Conservation (phyloP, 1,139 yeast genomes). For the Pichia terricola region DNA sequence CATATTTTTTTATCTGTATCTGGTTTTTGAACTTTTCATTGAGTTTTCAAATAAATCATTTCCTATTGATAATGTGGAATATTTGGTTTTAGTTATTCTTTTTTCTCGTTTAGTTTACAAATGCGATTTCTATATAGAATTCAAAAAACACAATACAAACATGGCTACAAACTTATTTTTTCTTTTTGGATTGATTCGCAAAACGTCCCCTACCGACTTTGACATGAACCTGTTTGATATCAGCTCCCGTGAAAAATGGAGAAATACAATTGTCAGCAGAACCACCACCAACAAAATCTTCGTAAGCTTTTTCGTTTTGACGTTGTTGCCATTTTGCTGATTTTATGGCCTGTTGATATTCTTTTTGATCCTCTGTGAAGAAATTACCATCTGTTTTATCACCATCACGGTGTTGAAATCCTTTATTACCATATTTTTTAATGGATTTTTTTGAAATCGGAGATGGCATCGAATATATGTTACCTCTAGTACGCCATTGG, state of each 20-base stretch:
- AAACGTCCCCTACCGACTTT: slow-evolving; percentile 75
- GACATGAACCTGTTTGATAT: slow-evolving; percentile 56
- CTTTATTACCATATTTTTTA: slow-evolving; percentile 59
- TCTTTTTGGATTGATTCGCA: slow-evolving; percentile 52
- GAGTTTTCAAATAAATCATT: too few species aligned
- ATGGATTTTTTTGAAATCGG: slow-evolving; percentile 60
- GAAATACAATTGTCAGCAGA: slow-evolving; percentile 84
- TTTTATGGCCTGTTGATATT: slow-evolving; percentile 78
- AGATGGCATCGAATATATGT: slow-evolving; percentile 64
- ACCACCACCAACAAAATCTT: slow-evolving; percentile 91
- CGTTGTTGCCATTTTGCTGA: slow-evolving; percentile 82
- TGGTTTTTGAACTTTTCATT: too few species aligned
- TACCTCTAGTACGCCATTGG: slow-evolving; percentile 91
- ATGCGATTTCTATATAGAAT: too few species aligned
- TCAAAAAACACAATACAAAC: too few species aligned
- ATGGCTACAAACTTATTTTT: slow-evolving; percentile 3
- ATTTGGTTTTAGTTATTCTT: too few species aligned
- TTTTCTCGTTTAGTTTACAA: too few species aligned
- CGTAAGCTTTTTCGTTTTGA: slow-evolving; percentile 74
- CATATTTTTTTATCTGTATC: too few species aligned
- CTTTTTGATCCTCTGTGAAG: slow-evolving; percentile 88
- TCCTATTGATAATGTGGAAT: too few species aligned
- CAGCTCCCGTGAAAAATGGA: slow-evolving; percentile 65
- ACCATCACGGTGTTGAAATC: slow-evolving; percentile 45
- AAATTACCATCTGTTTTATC: slow-evolving; percentile 49